Percentiles rank a stretch among this genome's conserved stretches.
Evolutionary conservation across 768 basidiomycete genomes (phyloP).

Genomic region (Tulasnella sp.): DNA sequence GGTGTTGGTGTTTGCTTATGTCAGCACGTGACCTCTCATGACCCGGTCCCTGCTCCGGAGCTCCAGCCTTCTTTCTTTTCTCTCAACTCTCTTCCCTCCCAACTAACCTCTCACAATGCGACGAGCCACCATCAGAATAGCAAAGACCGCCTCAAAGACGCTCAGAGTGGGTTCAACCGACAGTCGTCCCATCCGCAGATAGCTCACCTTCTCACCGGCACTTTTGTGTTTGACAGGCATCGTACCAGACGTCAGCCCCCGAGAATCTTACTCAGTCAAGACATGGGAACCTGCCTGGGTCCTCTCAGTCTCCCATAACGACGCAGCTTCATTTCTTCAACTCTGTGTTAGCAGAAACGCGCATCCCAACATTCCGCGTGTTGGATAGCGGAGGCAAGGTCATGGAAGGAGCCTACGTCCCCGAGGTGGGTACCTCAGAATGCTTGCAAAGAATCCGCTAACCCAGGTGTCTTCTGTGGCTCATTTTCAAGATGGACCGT

Average conservation of each 20-base stretch:
- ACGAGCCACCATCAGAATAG: not conserved
- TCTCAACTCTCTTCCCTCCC: not conserved
- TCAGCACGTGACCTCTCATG: conserved; percentile 17
- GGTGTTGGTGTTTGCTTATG: conserved; percentile 9
- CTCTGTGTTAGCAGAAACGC: conserved; percentile 57
- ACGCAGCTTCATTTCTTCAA: conserved; percentile 75
- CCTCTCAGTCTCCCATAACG: conserved; percentile 54
- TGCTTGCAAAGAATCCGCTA: not conserved
- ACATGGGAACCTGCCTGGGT: conserved; percentile 27
- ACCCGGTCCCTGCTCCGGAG: conserved; percentile 10
- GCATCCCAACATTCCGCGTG: conserved; percentile 82
- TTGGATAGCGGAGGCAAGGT: conserved; percentile 74
- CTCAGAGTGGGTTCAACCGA: not conserved
- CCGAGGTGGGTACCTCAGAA: conserved; percentile 53
- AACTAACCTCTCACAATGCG: not conserved
- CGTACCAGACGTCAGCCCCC: conserved; percentile 20
- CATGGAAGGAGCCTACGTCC: conserved; percentile 67
- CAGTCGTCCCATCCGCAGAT: not conserved
- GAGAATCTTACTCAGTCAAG: conserved; percentile 14
- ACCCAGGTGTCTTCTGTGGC: not conserved
- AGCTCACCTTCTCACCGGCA: not conserved
- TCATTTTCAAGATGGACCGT: conserved; percentile 54
- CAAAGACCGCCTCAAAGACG: not conserved
- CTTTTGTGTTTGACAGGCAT: conserved; percentile 8
- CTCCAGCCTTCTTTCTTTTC: not conserved